Base-by-base conservation (phyloP, 2,329 filamentous ascomycete genomes). In the Gaeumannomyces sp. region DNA sequence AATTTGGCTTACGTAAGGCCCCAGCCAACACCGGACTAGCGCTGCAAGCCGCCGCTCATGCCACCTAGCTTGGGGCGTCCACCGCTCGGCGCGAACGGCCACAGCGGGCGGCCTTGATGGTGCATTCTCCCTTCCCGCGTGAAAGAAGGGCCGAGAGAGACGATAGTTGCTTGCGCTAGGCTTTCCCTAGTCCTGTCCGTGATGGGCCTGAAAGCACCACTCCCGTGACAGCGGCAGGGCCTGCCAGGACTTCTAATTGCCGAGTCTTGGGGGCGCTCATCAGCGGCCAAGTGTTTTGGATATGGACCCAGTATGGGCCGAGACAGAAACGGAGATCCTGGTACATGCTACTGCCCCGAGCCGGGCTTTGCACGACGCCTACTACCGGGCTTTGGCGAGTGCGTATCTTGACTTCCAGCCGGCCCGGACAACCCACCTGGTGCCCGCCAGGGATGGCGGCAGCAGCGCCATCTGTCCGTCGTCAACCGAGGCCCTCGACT, bases 311-410 rank as follows among this genome's bases (percentile, higher is more conserved):
- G 19, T n/a, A n/a, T 53, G 45, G 45, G 19, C 45, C 45, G 45
- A 53, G 22, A 22, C 45, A 53, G 45, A 53, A n/a, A 53, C 79
- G 63, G 83, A 87, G 73, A 83, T 86, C 59, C 76, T 87, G 59
- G 79, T 85, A 62, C 84, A 87, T 71, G 78, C 84, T 64, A 73
- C 80, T 14, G 84, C 84, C 35, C 81, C 83, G 8, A 80, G 81
- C 69, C 78, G 72, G 56, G 74, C 76, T 28, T 69, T 71, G 14
- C 81, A 85, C 68, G 84, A 87, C 73, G 73, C 70, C 25, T 69
- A 70, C 19, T 86, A 85, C 67, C 75, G 83, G 45, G 72, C 75
- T n/a, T 74, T 85, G 28, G 82, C 83, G 5, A 70, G 76, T 28
- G 80, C 81, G 2, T 86, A 86, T 67, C 72, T 83, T n/a, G 71